Evolutionary conservation across 148 eudicot species (phyloP).

Genomic region (Rhododendron kiyosumense): DNA sequence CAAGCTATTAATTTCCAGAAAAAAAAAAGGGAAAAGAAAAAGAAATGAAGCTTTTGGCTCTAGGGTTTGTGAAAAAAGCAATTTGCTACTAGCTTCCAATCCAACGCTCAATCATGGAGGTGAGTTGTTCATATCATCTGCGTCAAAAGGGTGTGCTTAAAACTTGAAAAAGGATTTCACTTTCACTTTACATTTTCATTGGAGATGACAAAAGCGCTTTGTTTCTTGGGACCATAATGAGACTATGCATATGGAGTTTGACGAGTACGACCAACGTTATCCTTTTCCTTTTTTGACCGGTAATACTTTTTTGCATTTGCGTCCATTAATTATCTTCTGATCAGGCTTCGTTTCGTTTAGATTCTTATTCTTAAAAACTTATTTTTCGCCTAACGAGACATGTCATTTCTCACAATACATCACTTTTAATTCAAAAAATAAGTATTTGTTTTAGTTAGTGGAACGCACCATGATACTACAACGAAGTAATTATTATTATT

Average conservation of each 20-base stretch:
- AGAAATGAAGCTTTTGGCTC: not conserved
- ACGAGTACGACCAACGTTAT: not conserved
- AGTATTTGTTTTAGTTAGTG: too few relatives aligned
- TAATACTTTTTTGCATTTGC: not conserved
- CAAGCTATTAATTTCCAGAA: not conserved
- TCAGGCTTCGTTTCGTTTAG: too few relatives aligned
- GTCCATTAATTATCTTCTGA: not conserved
- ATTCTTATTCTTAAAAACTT: too few relatives aligned
- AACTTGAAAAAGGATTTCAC: not conserved
- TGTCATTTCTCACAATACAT: too few relatives aligned
- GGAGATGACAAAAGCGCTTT: conserved; percentile 3
- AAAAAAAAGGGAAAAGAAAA: not conserved
- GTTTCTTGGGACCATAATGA: conserved; percentile 7
- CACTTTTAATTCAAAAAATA: too few relatives aligned
- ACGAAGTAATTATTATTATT: too few relatives aligned
- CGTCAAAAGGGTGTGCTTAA: conserved; percentile 1
- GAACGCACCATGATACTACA: too few relatives aligned
- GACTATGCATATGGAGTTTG: not conserved
- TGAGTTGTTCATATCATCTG: not conserved
- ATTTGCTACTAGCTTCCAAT: not conserved
- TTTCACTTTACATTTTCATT: conserved; percentile 7
- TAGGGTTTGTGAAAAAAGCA: not conserved
- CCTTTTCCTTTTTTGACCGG: conserved; percentile 1
- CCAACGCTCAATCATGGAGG: conserved; percentile 7
- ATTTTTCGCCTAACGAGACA: too few relatives aligned